Percentiles rank a stretch among this genome's conserved stretches.
Evolutionary conservation across 2,329 filamentous ascomycete genomes (phyloP).

Genomic region (Dothistroma septosporum): DNA sequence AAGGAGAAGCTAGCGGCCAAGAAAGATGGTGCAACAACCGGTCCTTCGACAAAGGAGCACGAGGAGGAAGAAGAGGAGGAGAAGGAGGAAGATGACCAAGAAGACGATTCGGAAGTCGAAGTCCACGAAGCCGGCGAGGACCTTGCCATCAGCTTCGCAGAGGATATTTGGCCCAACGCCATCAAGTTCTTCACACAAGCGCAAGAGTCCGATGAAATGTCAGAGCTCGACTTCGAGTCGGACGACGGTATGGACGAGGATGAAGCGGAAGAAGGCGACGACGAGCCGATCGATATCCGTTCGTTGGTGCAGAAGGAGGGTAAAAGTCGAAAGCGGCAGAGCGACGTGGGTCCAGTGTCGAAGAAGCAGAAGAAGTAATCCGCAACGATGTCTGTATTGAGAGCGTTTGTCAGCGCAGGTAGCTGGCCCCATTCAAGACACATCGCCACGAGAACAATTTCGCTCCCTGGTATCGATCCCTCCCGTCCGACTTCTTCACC

Average conservation of each 20-base stretch:
- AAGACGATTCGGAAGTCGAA: conserved; percentile 67
- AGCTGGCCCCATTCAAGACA: not conserved
- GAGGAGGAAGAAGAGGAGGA: conserved; percentile 59
- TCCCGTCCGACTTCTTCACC: not conserved
- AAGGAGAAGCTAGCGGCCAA: conserved; percentile 52
- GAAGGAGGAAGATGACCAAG: conserved; percentile 58
- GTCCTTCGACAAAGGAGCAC: conserved; percentile 45
- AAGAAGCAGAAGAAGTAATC: conserved; percentile 36
- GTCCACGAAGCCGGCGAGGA: conserved; percentile 86
- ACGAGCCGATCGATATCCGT: conserved; percentile 47
- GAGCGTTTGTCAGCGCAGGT: not conserved
- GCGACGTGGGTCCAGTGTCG: conserved; percentile 39
- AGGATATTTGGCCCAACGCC: conserved; percentile 84
- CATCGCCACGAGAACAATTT: not conserved
- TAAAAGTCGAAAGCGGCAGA: conserved; percentile 40
- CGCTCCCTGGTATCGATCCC: not conserved
- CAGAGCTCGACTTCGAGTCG: conserved; percentile 66
- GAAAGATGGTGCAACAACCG: conserved; percentile 38
- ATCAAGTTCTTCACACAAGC: conserved; percentile 80
- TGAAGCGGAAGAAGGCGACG: conserved; percentile 55
- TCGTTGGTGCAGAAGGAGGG: conserved; percentile 44
- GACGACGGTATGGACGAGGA: conserved; percentile 48
- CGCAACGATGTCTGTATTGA: not conserved
- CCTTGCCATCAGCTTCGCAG: conserved; percentile 71
- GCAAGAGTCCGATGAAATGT: conserved; percentile 63